Base-by-base conservation (phyloP, 2,329 filamentous ascomycete genomes). In the Dothistroma septosporum region DNA sequence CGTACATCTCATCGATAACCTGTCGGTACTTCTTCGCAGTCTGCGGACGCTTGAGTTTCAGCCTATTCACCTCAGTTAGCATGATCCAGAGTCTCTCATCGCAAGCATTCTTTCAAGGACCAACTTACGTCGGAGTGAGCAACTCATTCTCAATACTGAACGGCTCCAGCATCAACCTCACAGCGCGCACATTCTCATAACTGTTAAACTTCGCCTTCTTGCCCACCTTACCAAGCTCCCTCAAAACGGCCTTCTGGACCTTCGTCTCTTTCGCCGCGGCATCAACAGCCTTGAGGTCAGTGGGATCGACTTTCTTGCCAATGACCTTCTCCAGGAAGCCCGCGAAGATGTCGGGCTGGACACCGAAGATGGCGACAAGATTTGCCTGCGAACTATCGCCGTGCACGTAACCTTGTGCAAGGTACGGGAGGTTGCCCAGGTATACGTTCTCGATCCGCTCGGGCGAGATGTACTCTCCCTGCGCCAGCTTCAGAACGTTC, bases 401-500 rank as follows among this genome's bases (percentile, higher is more conserved):
- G 77, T 99, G 93, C 28, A 97, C 90, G 73, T 91, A 97, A 2
- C 88, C 92, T 72, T 89, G 88, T 22, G 87, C 84, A 28, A 97
- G 79, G 68, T 92, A 87, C 66, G 85, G 88, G 64, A 87, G 87
- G 77, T 89, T 92, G 64, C 89, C 91, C 64, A 95, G 82, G 76
- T 92, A 95, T 37, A 96, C 89, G 75, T 96, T 97, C 81, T 99
- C 94, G 72, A 99, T 91, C 60, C 92, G 90, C 79, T 99, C 94
- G 14, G 94, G 94, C 1, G 92, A 96, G 71, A 99, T 91, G 78
- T 99, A 99, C 79, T 99, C 94, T 75, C 94, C 94, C 77, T 99
- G 94, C 0, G 93, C 88, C 59, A 99, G 85, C 83, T 99, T 99
- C 73, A 99, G 86, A n/a, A 99, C 91, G 77, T 97, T 97, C 88